Percentiles rank a stretch among this genome's conserved stretches.
phyloP scores from a whole-genome alignment of 371 early-diverging fungal species.

The Encephalitozoon intestinalis region DNA sequence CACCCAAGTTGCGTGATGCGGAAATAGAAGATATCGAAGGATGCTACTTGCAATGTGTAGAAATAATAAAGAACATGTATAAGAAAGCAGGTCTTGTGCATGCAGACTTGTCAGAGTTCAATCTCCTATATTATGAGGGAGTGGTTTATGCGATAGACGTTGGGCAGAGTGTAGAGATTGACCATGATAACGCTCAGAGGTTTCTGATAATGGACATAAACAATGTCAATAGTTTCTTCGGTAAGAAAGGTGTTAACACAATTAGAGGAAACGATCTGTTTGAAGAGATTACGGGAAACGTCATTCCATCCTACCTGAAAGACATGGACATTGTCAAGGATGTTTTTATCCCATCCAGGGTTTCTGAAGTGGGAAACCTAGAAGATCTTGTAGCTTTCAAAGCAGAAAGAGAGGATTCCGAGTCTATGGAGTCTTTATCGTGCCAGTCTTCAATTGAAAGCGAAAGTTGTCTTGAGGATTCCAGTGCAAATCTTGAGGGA shows the following conservation, averaged over 20 bases:
- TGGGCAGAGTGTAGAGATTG: conserved; percentile 93
- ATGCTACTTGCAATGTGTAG: conserved; percentile 74
- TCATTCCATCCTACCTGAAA: conserved; percentile 44
- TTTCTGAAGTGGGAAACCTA: conserved; percentile 40
- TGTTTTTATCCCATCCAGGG: conserved; percentile 44
- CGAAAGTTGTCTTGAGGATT: background rate
- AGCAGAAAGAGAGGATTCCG: background rate
- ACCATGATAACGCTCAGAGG: conserved; percentile 91
- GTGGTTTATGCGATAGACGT: conserved; percentile 77
- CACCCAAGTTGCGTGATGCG: conserved; percentile 86
- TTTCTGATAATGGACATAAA: conserved; percentile 86
- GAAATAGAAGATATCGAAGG: conserved; percentile 65
- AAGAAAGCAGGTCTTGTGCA: conserved; percentile 86
- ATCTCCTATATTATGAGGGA: conserved; percentile 66
- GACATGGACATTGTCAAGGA: conserved; percentile 40
- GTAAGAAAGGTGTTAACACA: conserved; percentile 57
- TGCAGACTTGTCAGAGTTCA: conserved; percentile 96
- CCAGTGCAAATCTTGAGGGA: background rate
- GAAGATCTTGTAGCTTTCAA: conserved; percentile 47
- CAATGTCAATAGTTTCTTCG: conserved; percentile 88
- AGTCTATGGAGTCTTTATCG: background rate
- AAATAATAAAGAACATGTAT: conserved; percentile 81
- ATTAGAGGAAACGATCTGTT: conserved; percentile 41
- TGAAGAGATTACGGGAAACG: conserved; percentile 45
- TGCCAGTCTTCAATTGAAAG: background rate